These are phyloP conservation scores for Phytophthora fragariae DNA, from an alignment of 352 stramenopile species.

Conservation along the genomic window DNA sequence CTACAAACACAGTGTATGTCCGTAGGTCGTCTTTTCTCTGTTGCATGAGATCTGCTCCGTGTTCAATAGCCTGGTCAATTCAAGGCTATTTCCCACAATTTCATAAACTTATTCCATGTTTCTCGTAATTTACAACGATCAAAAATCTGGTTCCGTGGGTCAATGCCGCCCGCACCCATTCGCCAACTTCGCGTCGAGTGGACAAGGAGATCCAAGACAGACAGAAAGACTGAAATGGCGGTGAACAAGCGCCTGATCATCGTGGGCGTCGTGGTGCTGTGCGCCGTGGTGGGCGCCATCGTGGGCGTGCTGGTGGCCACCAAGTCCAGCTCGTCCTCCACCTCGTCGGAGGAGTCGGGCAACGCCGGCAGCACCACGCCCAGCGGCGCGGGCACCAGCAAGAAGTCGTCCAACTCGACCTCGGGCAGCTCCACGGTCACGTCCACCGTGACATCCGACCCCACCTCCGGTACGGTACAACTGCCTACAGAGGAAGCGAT, in stretches of 20 bases:
- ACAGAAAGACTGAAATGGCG: conserved; percentile 15
- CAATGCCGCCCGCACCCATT: conserved; percentile 4
- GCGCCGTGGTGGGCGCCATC: conserved; percentile 51
- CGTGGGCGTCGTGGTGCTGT: conserved; percentile 53
- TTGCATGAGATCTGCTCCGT: background rate
- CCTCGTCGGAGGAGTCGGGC: conserved; percentile 31
- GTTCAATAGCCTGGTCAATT: conserved; percentile 1
- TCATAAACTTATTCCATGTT: background rate
- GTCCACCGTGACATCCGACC: conserved; percentile 38
- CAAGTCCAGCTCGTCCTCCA: conserved; percentile 41
- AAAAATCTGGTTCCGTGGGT: background rate
- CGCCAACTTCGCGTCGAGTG: conserved; percentile 25
- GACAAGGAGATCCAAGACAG: background rate
- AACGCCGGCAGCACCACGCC: conserved; percentile 13
- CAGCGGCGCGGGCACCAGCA: conserved; percentile 21
- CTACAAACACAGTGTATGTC: background rate
- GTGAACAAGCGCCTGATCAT: conserved; percentile 58
- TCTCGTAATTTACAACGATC: background rate
- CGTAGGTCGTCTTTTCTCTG: background rate
- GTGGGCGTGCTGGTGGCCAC: conserved; percentile 56
- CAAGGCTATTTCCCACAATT: background rate
- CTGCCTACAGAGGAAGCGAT: background rate
- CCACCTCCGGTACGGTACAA: conserved; percentile 31
- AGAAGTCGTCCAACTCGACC: conserved; percentile 20
- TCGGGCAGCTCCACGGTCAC: conserved; percentile 25